These are phyloP conservation scores for Phytophthora macrochlamydospora DNA, from an alignment of 352 stramenopile genomes.

Conservation along the genomic window DNA sequence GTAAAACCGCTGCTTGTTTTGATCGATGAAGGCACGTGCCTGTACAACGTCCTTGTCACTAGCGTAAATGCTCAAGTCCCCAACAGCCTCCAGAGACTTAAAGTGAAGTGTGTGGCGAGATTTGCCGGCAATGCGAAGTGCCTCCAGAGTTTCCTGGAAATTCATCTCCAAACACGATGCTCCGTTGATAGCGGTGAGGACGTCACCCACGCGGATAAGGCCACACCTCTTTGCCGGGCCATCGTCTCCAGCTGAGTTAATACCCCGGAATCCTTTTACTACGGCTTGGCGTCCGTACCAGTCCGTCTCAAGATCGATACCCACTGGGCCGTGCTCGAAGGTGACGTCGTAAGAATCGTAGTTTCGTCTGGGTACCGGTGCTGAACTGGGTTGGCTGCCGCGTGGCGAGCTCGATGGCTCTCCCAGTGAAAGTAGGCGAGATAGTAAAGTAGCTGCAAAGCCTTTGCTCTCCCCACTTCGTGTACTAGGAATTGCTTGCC, in stretches of 20 bases:
- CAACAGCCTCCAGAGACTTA: constrained; percentile 67
- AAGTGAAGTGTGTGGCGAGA: constrained; percentile 71
- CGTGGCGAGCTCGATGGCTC: constrained; percentile 17
- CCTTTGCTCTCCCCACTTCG: constrained; percentile 18
- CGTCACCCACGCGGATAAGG: constrained; percentile 68
- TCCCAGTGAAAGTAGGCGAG: constrained; percentile 14
- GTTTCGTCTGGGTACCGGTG: constrained; percentile 20
- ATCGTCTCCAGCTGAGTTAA: constrained; percentile 50
- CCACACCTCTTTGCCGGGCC: constrained; percentile 61
- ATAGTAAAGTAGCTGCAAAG: constrained; percentile 20
- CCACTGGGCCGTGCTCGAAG: constrained; percentile 66
- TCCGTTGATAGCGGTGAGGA: constrained; percentile 78
- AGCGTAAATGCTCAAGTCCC: constrained; percentile 71
- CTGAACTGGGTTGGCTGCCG: background rate
- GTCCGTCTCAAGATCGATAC: constrained; percentile 73
- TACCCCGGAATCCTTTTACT: constrained; percentile 68
- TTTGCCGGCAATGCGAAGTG: constrained; percentile 46
- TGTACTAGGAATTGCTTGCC: constrained; percentile 13
- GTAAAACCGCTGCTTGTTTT: constrained; percentile 84
- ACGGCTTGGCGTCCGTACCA: constrained; percentile 77
- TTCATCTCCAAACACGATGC: constrained; percentile 71
- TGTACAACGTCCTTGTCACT: constrained; percentile 65
- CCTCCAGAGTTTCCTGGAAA: constrained; percentile 62
- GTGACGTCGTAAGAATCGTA: constrained; percentile 79
- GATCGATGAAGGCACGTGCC: constrained; percentile 75